phyloP scores from a whole-genome alignment of 2,329 filamentous ascomycete species.

The Microdochium paspali region DNA sequence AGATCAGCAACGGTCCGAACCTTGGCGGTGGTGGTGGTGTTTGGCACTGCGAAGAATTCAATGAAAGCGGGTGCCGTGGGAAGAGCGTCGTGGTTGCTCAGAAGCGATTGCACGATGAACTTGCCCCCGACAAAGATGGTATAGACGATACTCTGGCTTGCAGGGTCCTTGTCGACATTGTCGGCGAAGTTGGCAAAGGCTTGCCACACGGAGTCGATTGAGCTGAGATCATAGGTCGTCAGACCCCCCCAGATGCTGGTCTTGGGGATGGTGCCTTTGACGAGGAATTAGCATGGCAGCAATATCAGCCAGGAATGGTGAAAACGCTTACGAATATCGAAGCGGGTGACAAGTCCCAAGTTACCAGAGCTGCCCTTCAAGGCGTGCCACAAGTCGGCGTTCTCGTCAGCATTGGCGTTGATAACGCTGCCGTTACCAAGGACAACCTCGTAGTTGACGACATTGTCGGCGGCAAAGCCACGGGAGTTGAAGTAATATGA shows the following conservation, averaged over 20 bases:
- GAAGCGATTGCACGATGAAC: conserved; percentile 16
- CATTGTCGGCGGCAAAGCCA: conserved; percentile 30
- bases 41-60: conserved; percentile 13
- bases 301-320: neutral
- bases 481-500: conserved; percentile 14
- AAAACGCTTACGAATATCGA: conserved; percentile 2
- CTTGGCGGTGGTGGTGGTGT: conserved; percentile 15
- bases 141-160: conserved; percentile 18
- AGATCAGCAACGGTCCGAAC: conserved; percentile 17
- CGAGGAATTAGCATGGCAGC: neutral
- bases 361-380: conserved; percentile 32
- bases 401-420: conserved; percentile 20
- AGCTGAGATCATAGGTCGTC: conserved; percentile 17
- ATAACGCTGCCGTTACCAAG: conserved; percentile 28
- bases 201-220: conserved; percentile 11
- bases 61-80: conserved; percentile 20
- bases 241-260: conserved; percentile 25
- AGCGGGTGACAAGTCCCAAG: conserved; percentile 20
- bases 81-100: conserved; percentile 19
- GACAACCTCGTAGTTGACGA: conserved; percentile 30
- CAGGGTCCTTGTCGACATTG: conserved; percentile 3
- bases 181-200: conserved; percentile 8
- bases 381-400: conserved; percentile 29
- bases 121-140: conserved; percentile 20
- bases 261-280: conserved; percentile 10